Conservation (phyloP, 148 eudicot genomes). For the Euryodendron excelsum region DNA sequence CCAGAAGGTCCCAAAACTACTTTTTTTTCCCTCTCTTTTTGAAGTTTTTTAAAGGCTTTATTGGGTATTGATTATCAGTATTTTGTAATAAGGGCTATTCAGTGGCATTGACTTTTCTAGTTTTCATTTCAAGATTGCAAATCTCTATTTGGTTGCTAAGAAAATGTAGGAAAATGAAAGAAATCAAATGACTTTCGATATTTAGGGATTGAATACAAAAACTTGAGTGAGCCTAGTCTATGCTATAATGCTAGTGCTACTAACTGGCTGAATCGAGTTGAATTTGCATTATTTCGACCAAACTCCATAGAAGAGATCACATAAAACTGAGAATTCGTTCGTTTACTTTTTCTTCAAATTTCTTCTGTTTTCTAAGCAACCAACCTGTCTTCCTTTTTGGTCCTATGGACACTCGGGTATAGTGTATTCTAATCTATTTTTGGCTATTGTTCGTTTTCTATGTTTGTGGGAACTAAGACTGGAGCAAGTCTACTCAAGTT, state of each 20-base stretch:
- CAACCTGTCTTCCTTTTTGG: neutral
- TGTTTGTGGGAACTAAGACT: neutral
- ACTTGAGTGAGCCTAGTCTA: neutral
- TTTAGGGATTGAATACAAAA: neutral
- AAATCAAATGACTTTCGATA: neutral
- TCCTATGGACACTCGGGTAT: neutral
- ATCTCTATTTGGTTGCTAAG: neutral
- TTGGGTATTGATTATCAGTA: neutral
- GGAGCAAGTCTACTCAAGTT: neutral
- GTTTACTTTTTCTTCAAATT: neutral
- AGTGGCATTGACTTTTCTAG: neutral
- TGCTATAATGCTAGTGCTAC: too few species aligned
- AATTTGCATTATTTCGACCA: neutral
- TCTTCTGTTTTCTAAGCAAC: neutral
- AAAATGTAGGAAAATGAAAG: neutral
- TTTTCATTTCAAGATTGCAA: too few species aligned
- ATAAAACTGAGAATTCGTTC: neutral
- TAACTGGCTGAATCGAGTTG: neutral
- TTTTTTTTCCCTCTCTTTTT: neutral
- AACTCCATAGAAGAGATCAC: neutral
- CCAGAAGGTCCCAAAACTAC: conserved; percentile 39
- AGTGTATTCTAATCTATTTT: neutral
- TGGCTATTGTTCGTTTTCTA: neutral
- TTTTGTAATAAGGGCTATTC: neutral
- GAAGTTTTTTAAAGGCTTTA: neutral